Conservation (phyloP, 345 rosid genomes). For the Populus nigra region DNA sequence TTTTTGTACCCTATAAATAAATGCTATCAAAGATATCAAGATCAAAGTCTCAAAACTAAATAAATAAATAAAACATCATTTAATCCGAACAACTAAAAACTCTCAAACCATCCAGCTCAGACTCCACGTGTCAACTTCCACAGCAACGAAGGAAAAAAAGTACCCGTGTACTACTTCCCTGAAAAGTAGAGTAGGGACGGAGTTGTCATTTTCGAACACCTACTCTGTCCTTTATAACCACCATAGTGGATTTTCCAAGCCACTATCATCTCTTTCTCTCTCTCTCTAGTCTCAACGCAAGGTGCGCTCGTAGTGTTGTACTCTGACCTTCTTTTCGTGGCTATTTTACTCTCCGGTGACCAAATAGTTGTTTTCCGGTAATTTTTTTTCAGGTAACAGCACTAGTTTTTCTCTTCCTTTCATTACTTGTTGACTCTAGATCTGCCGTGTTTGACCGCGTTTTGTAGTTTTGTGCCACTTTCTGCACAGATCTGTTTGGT, state of each 20-base stretch:
- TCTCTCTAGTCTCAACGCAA: neutral
- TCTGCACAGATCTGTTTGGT: constrained; percentile 22
- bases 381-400: constrained; percentile 8
- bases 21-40: neutral
- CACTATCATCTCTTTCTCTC: neutral
- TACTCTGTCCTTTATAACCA: constrained; percentile 26
- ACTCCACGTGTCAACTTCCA: neutral
- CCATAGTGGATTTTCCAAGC: neutral
- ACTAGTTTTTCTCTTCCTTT: neutral
- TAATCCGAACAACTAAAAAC: neutral
- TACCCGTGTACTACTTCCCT: neutral
- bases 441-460: neutral
- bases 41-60: too few species aligned
- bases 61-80: neutral
- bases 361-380: constrained; percentile 18
- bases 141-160: neutral
- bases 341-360: neutral
- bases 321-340: neutral
- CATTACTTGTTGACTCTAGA: neutral
- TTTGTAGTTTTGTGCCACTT: neutral
- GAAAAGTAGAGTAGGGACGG: constrained; percentile 8
- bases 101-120: neutral
- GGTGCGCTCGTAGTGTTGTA: neutral
- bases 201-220: constrained; percentile 41
- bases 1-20: too few species aligned